Base-by-base conservation (phyloP, 2,329 filamentous ascomycete genomes). In the Pseudonectria buxi region DNA sequence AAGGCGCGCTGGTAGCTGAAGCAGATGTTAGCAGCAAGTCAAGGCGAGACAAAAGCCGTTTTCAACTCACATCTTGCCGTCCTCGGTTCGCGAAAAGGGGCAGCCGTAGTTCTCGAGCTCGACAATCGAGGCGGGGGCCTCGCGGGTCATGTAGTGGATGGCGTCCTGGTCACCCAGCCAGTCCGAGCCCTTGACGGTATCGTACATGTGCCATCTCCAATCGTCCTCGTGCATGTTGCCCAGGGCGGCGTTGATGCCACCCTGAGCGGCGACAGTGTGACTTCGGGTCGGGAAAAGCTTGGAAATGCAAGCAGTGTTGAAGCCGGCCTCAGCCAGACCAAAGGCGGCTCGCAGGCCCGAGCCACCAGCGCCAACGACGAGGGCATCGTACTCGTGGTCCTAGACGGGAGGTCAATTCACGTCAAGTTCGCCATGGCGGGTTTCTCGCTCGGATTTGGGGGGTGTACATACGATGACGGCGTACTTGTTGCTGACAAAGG, bases 151-250 rank as follows among this genome's bases (percentile, higher is more conserved):
- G 72, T 95, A 95, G 69, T 95, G 89, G 59, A 95, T 95, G 48
- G 89, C 89, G 62, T 95, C 89, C 68, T 95, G 89, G 65, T 95
- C 89, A 64, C 89, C 89, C 33, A 95, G 78, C 89, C 89, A 95
- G 72, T 95, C 89, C 49, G 86, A 94, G 49, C 89, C 89, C 74
- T 95, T 95, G 61, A 95, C 89, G 28, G 89, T 95, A 65, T 95
- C 89, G 73, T 95, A 95, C 89, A 95, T 95, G 70, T 95, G 89
- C 89, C 89, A 95, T 73, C 88, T 81, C 89, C 89, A 95, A 70
- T 95, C 88, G 58, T 95, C 89, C 72, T 90, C 79, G 74, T 95
- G 88, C 89, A 95, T 95, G 71, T 94, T 95, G 58, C 86, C 86
- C 37, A 92, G 74, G 33, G 86, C 86, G 37, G 86, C 86, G 63